A percentile compares a stretch with the other conserved stretches of the same genome.
Evolutionary conservation across 1,139 yeast species (phyloP).

Genomic region (Yamadazyma pseudoaaseri): DNA sequence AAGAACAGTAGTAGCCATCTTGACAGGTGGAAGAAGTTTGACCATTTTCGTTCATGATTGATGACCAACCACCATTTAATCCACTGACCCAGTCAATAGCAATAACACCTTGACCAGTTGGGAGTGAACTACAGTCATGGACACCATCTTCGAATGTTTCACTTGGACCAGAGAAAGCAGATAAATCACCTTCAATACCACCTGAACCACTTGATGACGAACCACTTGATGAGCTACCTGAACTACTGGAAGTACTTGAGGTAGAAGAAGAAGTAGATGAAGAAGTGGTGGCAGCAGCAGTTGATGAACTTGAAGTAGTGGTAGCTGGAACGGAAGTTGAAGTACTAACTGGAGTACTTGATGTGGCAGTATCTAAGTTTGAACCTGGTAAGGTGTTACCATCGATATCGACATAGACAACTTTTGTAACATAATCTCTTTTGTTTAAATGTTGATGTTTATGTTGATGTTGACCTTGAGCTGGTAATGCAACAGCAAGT

Average conservation of each 20-base stretch:
- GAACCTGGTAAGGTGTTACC: conserved; percentile 27
- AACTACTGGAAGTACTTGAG: conserved; percentile 19
- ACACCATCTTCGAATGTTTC: conserved; percentile 76
- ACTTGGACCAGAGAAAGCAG: conserved; percentile 52
- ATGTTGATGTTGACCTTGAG: conserved; percentile 32
- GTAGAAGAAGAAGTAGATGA: conserved; percentile 24
- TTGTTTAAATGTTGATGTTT: conserved; percentile 37
- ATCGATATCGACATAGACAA: conserved; percentile 38
- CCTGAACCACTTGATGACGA: conserved; percentile 28
- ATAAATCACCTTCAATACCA: conserved; percentile 55
- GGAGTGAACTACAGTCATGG: conserved; percentile 73
- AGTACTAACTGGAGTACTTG: conserved; percentile 7
- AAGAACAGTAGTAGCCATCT: conserved; percentile 93
- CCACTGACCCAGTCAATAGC: conserved; percentile 75
- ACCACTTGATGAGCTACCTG: conserved; percentile 17
- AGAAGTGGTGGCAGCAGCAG: conserved; percentile 12
- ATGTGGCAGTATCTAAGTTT: conserved; percentile 8
- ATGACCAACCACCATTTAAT: conserved; percentile 82
- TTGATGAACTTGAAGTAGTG: conserved; percentile 9
- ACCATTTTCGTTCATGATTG: conserved; percentile 60
- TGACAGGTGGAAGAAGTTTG: conserved; percentile 66
- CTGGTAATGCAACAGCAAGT: conserved; percentile 47
- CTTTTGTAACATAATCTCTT: conserved; percentile 40
- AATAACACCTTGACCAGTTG: conserved; percentile 89
- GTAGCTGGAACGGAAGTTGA: conserved; percentile 2